Base-by-base conservation (phyloP, 2,329 filamentous ascomycete species). In the Clarireedia homoeocarpa region DNA sequence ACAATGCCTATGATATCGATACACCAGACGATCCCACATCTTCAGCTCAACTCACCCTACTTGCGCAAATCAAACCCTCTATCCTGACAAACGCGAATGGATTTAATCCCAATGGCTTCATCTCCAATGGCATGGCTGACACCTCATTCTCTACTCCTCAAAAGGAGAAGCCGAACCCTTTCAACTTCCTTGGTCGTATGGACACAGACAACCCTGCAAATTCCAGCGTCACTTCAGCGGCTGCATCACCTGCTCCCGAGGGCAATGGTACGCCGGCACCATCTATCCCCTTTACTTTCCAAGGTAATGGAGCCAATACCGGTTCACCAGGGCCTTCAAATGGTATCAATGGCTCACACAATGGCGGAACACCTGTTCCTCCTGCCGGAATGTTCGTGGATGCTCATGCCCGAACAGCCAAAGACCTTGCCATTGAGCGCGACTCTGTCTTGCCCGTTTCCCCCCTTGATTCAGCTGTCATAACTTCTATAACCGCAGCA, bases 1-100 rank as follows among this genome's bases (percentile, higher is more conserved):
- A 91, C 65, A 95, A 99, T 69, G 84, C 95, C 12, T 99, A 99
- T 71, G 94, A 97, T 59, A 85, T 87, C 27, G 87, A 92, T 34
- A 71, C 80, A 12, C 89, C 91, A 0, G 95, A 97, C 69, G 94
- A 99, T 67, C 94, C 94, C 1, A 75, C 84, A 1, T 96, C 94
- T 0, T 78, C 85, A 7, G 92, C 94, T 4, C 94, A 99, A 72
- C 76, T 89, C 7, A 85, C 77, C 23, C 80, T 85, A 39, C 70
- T 86, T 26, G 77, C 78, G 0, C 72, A 79, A 34, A 80, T 83
- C 59, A 81, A 84, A 64, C 83, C 83, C 1, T 82, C 82, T 0
- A 72, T 85, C 67, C 76, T 34, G 24, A 72, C 69, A 12, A 59
- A 68, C 15, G 69, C 73, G 57, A 72, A 79, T 64, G 71, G 75